phyloP scores from a whole-genome alignment of 805 yeast genomes.

The Yamadazyma phyllophila region DNA sequence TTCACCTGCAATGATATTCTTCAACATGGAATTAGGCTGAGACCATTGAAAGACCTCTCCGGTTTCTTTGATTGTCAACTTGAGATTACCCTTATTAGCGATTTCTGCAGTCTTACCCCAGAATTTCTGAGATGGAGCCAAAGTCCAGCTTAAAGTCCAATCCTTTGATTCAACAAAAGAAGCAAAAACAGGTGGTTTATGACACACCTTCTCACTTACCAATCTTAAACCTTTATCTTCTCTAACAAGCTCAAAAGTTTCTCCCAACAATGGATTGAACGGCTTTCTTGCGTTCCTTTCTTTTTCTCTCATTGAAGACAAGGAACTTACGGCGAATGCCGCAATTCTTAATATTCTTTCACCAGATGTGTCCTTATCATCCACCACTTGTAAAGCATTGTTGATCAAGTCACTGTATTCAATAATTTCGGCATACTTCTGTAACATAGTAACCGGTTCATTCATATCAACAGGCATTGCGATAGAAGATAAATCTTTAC shows the following conservation, averaged over 20 bases:
- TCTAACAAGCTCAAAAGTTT: conserved; percentile 84
- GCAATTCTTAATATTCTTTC: conserved; percentile 69
- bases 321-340: conserved; percentile 73
- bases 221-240: conserved; percentile 77
- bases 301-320: conserved; percentile 71
- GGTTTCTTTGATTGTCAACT: conserved; percentile 52
- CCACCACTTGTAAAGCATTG: conserved; percentile 50
- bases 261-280: conserved; percentile 91
- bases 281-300: conserved; percentile 83
- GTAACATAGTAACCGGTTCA: conserved; percentile 85
- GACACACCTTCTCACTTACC: conserved; percentile 82
- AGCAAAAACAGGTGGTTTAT: conserved; percentile 85
- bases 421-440: conserved; percentile 72
- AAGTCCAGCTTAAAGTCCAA: conserved; percentile 69
- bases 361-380: conserved; percentile 39
- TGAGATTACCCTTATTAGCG: conserved; percentile 67
- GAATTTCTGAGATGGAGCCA: conserved; percentile 78
- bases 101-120: conserved; percentile 95
- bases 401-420: conserved; percentile 73
- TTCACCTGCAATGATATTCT: conserved; percentile 92
- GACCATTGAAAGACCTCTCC: conserved; percentile 80
- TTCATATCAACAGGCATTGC: conserved; percentile 94
- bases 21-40: conserved; percentile 78
- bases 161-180: conserved; percentile 65
- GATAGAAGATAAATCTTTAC: conserved; percentile 80